A percentile compares a stretch with the other conserved stretches of the same genome.
Conservation (phyloP, 2,329 filamentous ascomycete species). For the Hawksworthiomyces lignivorus region DNA sequence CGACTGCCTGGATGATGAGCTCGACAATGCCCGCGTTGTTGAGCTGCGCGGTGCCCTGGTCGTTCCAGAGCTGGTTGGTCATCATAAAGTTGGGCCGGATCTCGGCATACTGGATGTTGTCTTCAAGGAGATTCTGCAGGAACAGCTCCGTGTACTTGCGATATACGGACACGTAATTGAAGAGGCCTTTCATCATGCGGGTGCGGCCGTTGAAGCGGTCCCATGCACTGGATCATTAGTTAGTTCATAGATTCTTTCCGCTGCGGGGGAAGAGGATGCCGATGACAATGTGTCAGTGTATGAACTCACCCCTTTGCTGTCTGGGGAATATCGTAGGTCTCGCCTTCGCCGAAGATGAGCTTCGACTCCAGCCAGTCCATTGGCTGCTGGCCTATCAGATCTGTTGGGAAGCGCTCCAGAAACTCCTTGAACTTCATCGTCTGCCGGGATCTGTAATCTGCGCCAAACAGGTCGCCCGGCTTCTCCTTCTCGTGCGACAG, state of each 20-base stretch:
- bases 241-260: too few species aligned
- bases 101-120: slow-evolving; percentile 65
- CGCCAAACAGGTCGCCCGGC: slow-evolving; percentile 39
- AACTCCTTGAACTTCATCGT: slow-evolving; percentile 38
- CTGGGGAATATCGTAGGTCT: slow-evolving; percentile 46
- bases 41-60: slow-evolving; percentile 46
- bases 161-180: slow-evolving; percentile 60
- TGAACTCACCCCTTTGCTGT: slow-evolving; percentile 44
- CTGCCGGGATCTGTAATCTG: slow-evolving; percentile 33
- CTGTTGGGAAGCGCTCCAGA: slow-evolving; percentile 25
- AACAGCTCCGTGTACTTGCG: slow-evolving; percentile 50
- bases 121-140: slow-evolving; percentile 53
- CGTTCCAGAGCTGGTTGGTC: slow-evolving; percentile 50
- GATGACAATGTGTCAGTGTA: too few species aligned
- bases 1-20: slow-evolving; percentile 50
- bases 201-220: slow-evolving; percentile 61
- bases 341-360: slow-evolving; percentile 52
- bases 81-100: slow-evolving; percentile 62
- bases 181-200: slow-evolving; percentile 63
- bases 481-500: slow-evolving; percentile 26
- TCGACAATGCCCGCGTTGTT: slow-evolving; percentile 52
- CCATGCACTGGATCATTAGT: slow-evolving; percentile 36
- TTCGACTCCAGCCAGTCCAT: slow-evolving; percentile 54
- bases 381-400: slow-evolving; percentile 21
- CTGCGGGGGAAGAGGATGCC: too few species aligned